A percentile compares a stretch with the other conserved stretches of the same genome.
Conservation (phyloP, 2,329 filamentous ascomycete species). For the Apiospora hydei region DNA sequence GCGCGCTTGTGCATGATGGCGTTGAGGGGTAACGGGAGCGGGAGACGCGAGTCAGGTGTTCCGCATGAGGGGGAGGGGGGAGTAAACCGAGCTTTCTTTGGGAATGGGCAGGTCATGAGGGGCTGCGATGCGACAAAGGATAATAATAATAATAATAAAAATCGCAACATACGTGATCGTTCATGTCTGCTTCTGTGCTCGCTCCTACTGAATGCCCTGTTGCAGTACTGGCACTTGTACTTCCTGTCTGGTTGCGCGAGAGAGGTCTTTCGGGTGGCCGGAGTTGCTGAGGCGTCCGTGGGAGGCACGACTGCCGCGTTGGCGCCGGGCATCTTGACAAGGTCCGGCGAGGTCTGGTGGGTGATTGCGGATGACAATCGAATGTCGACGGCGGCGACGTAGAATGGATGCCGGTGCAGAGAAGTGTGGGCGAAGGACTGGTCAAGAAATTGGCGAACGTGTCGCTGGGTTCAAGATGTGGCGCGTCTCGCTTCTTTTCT, state of each 20-base stretch:
- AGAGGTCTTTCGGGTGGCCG: conserved; percentile 77
- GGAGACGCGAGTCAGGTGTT: conserved; percentile 25
- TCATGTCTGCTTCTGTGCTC: conserved; percentile 98
- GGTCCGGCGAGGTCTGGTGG: conserved; percentile 16
- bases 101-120: conserved; percentile 22
- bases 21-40: conserved; percentile 28
- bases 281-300: conserved; percentile 68
- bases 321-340: conserved; percentile 66
- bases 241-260: conserved; percentile 86
- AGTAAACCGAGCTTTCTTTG: conserved; percentile 24
- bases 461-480: conserved; percentile 15
- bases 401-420: conserved; percentile 1
- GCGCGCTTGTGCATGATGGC: conserved; percentile 30
- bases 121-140: conserved; percentile 26
- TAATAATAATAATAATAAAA: conserved; percentile 7
- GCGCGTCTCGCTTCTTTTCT: conserved; percentile 22
- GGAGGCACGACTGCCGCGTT: conserved; percentile 70
- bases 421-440: neutral
- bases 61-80: conserved; percentile 26
- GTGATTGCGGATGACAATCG: conserved; percentile 5
- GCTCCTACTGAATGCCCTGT: conserved; percentile 94
- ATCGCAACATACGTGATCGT: conserved; percentile 84
- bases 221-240: conserved; percentile 99
- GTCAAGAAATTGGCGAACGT: conserved; percentile 17
- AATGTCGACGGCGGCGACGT: conserved; percentile 13